Base-by-base conservation (phyloP, 768 basidiomycete species). In the Pleurotus ostreatus region DNA sequence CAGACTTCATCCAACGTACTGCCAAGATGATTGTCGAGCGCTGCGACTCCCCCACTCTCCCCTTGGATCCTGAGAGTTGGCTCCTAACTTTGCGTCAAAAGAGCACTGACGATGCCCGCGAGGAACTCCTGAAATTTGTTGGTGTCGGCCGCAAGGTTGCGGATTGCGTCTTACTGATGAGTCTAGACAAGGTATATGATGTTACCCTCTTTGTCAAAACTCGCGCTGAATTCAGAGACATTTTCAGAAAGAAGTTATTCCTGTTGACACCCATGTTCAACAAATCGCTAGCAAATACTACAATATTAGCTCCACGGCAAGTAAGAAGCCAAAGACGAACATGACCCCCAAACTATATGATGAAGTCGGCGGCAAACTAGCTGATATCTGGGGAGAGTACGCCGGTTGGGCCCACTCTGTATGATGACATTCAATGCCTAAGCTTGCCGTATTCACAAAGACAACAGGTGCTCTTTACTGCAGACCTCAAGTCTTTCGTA, bases 121-220 rank as follows among this genome's bases (percentile, higher is more conserved):
- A 81, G 43, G 85, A 89, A 60, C 76, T 99, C 20, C 72, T 96
- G 37, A 85, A 82, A 64, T 84, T 98, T 55, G 79, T 89, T 44
- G 97, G 97, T 0, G 96, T 99, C 1, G 97, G 97, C 4, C 79
- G 92, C 37, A 99, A 99, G 67, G 97, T 99, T 0, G 96, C 96
- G 2, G 97, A 99, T 66, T 99, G 97, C 64, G 74, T 97, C 25
- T 71, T 97, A 49, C 74, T 98, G 13, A 96, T 98, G 94, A 92
- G 91, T 64, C 67, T 95, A 57, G 89, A 96, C 71, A 92, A 94
- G 80, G 92, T 92, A 18, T 11, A 11, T 5, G 5, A 37, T 34
- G 37, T 18, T 57, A 6, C 18, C 39, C 46, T 55, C 49, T 15
- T 44, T 2, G 7, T 11, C 30, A 34, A 34, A 34, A 34, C 11